Evolutionary conservation across 176 grass and related monocot genomes (phyloP).

Genomic region (Avena insularis): DNA sequence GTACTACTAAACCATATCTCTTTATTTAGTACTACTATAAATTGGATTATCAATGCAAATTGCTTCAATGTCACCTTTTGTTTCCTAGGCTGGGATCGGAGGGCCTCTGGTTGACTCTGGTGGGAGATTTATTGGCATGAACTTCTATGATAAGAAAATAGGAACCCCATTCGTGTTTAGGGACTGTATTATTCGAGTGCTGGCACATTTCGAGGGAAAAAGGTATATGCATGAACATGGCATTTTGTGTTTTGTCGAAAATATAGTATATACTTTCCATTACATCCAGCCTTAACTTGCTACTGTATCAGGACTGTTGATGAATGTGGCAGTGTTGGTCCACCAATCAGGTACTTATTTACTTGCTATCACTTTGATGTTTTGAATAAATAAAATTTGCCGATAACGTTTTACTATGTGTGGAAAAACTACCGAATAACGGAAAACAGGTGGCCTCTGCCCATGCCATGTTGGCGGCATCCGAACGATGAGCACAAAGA

Average conservation of each 20-base stretch:
- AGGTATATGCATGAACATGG: background rate
- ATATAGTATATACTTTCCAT: background rate
- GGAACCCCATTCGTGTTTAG: conserved; percentile 16
- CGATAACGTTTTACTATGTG: background rate
- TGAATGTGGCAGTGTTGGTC: background rate
- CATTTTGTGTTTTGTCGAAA: background rate
- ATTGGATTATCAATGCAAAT: background rate
- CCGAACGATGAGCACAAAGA: background rate
- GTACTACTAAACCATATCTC: background rate
- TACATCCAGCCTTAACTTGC: background rate
- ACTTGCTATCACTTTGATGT: background rate
- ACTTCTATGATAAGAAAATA: conserved; percentile 40
- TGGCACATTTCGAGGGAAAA: conserved; percentile 25
- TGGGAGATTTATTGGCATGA: conserved; percentile 31
- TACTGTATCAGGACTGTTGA: background rate
- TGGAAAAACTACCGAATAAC: background rate
- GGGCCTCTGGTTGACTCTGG: conserved; percentile 17
- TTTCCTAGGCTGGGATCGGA: conserved; percentile 44
- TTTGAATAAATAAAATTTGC: background rate
- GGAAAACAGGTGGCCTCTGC: background rate
- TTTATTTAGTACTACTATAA: background rate
- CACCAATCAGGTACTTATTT: conserved; percentile 2
- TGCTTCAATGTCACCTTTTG: background rate
- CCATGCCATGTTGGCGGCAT: background rate
- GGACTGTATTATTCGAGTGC: background rate